Base-by-base conservation (phyloP, 1,139 yeast species). In the Diutina sp. region DNA sequence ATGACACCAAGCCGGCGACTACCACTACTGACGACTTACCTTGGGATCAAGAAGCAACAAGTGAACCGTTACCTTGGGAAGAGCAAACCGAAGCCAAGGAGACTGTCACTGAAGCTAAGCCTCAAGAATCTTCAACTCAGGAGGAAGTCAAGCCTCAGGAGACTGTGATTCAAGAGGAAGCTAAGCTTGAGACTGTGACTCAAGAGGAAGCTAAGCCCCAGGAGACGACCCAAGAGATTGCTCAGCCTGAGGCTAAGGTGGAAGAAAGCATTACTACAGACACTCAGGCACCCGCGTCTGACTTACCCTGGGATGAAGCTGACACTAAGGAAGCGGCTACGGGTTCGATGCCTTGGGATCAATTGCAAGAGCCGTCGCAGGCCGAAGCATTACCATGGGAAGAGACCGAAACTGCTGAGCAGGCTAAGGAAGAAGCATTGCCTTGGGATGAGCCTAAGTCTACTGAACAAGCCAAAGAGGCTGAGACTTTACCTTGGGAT, bases 161-260 rank as follows among this genome's bases (percentile, higher is more conserved):
- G 25, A 21, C 25, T 21, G 61, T 62, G n/a, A 57, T 60, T 60
- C 59, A 61, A 55, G 57, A 54, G 18, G 28, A 50, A 11, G 47
- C 51, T 28, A 45, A 53, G 35, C 54, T 45, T n/a, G 38, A 51
- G 46, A 38, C 16, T 56, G 47, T 45, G 7, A 21, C 44, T 29
- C 41, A 32, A 28, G 35, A 45, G 35, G 50, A 8, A 46, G 44
- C 57, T 45, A 32, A 29, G 46, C 21, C 51, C 1, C 44, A 35
- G 6, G 46, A 52, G 54, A 7, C 41, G 4, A 29, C 55, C n/a
- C 58, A 56, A 8, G 35, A 9, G 35, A 32, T 11, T 5, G 12
- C 35, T 8, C 11, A 32, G 12, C 35, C 35, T 8, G 35, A 32
- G 12, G 12, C 35, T 32, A 32, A 4, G 12, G 35, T 11, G n/a